A percentile compares a stretch with the other conserved stretches of the same genome.
Conservation (phyloP, 2,329 filamentous ascomycete genomes). For the Ambrosiella xylebori region DNA sequence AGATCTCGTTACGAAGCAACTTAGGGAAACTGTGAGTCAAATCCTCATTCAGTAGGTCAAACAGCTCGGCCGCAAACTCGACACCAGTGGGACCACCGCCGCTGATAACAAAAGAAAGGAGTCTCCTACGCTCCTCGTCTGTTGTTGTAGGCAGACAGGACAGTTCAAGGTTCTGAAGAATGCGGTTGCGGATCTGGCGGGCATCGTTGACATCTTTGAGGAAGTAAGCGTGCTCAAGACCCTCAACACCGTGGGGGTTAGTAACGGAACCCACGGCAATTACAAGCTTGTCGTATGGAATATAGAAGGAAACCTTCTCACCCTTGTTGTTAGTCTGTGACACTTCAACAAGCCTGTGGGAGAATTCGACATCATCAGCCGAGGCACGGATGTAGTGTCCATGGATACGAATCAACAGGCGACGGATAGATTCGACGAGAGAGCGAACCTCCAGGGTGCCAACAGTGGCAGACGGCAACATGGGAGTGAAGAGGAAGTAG, state of each 20-base stretch:
- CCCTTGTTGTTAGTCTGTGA: constrained; percentile 55
- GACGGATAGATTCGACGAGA: constrained; percentile 78
- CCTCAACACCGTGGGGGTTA: constrained; percentile 90
- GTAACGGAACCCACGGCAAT: constrained; percentile 82
- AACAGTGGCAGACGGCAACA: constrained; percentile 92
- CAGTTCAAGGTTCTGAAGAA: constrained; percentile 76
- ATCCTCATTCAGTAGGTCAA: constrained; percentile 92
- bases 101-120: constrained; percentile 90
- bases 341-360: constrained; percentile 76
- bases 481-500: constrained; percentile 95
- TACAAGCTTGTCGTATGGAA: constrained; percentile 94
- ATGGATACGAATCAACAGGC: constrained; percentile 58
- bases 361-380: constrained; percentile 83
- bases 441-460: constrained; percentile 84
- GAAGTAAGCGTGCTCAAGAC: constrained; percentile 84
- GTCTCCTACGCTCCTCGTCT: constrained; percentile 69
- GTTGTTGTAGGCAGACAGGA: constrained; percentile 84
- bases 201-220: constrained; percentile 92
- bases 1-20: constrained; percentile 90
- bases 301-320: constrained; percentile 66
- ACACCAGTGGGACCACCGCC: constrained; percentile 93
- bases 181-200: constrained; percentile 68
- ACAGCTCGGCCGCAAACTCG: constrained; percentile 92
- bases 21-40: constrained; percentile 67
- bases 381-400: constrained; percentile 82